These are phyloP conservation scores for Echeveria elegans DNA, from an alignment of 164 flowering plant species.

Conservation along the genomic window DNA sequence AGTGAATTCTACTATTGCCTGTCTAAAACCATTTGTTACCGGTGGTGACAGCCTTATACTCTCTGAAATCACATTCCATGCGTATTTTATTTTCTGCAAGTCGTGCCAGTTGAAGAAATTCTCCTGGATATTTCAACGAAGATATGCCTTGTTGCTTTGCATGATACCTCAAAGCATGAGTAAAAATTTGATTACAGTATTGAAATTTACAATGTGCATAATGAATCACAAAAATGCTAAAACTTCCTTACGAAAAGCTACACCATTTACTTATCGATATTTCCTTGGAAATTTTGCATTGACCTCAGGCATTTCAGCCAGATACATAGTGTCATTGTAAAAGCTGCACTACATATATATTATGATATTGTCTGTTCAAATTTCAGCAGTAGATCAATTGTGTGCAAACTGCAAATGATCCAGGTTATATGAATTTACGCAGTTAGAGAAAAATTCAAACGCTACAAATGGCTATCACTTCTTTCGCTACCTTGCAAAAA, in stretches of 20 bases:
- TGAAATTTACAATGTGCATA: too few relatives aligned
- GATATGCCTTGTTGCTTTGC: slow-evolving; percentile 26
- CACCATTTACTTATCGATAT: too few relatives aligned
- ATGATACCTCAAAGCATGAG: too few relatives aligned
- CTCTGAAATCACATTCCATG: slow-evolving; percentile 25
- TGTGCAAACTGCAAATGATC: background rate
- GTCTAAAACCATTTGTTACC: slow-evolving; percentile 14
- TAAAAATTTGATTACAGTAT: too few relatives aligned
- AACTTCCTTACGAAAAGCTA: too few relatives aligned
- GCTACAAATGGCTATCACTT: background rate
- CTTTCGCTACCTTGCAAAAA: background rate
- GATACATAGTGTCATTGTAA: background rate
- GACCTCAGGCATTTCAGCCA: too few relatives aligned
- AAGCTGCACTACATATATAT: background rate
- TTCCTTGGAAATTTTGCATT: too few relatives aligned
- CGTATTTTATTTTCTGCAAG: slow-evolving; percentile 26
- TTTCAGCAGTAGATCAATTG: too few relatives aligned
- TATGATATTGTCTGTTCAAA: too few relatives aligned
- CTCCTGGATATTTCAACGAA: slow-evolving; percentile 16
- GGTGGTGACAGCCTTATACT: slow-evolving; percentile 22
- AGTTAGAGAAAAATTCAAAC: background rate
- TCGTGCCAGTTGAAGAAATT: slow-evolving; percentile 20
- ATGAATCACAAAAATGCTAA: too few relatives aligned
- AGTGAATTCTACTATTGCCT: slow-evolving; percentile 15
- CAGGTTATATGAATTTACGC: background rate